Evolutionary conservation across 139 green algal species (phyloP).

Genomic region (Penium margaritaceum): DNA sequence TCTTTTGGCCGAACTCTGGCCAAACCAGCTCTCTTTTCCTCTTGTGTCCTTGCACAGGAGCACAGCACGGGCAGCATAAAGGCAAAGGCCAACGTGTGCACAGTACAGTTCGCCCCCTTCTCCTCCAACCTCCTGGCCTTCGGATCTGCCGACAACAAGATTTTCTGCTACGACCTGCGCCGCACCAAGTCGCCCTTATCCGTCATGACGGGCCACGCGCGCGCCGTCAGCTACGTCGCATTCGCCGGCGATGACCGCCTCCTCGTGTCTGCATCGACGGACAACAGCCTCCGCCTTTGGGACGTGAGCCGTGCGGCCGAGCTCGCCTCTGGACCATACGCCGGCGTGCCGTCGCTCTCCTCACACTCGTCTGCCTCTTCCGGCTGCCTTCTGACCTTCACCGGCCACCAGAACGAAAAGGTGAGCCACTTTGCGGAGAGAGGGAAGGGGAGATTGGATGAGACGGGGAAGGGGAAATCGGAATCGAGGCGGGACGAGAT

Average conservation of each 20-base stretch:
- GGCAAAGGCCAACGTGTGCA: constrained; percentile 72
- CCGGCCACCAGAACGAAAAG: constrained; percentile 79
- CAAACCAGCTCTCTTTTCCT: too few species aligned
- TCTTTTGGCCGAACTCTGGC: too few species aligned
- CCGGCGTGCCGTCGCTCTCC: too few species aligned
- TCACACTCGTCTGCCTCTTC: too few species aligned
- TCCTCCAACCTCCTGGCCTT: constrained; percentile 67
- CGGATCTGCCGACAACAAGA: constrained; percentile 67
- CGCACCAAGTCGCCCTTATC: constrained; percentile 41
- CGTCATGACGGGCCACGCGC: constrained; percentile 54
- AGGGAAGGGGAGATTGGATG: too few species aligned
- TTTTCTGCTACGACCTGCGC: constrained; percentile 56
- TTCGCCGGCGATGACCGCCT: constrained; percentile 36
- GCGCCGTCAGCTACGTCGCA: constrained; percentile 67
- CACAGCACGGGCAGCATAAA: constrained; percentile 52
- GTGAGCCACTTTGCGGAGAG: too few species aligned
- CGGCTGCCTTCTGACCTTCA: constrained; percentile 44
- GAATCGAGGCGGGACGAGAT: too few species aligned
- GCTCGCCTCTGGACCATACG: too few species aligned
- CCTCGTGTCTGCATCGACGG: constrained; percentile 51
- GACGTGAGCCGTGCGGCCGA: constrained; percentile 36
- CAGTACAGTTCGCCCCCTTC: constrained; percentile 65
- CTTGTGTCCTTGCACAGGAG: too few species aligned
- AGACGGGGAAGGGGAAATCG: too few species aligned
- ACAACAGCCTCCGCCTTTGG: constrained; percentile 56